Evolutionary conservation across 2,329 filamentous ascomycete genomes (phyloP), one percentile per base, ranked within the genome.

Genomic region (Talaromyces sp.): DNA sequence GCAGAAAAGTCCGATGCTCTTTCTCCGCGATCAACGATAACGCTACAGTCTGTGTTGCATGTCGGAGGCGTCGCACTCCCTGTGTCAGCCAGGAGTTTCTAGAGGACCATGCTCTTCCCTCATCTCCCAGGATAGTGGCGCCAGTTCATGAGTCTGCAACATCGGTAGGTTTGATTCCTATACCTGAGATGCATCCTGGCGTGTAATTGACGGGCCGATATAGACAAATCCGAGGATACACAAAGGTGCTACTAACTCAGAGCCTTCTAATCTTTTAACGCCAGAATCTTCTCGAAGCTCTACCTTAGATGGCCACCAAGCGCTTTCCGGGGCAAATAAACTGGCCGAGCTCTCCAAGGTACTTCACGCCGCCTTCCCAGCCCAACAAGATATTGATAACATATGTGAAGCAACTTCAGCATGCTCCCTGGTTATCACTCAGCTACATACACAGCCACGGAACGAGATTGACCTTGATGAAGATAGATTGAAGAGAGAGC

Each of bases 1-100:
- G 53, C 40, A 33, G 53, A 28, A 55, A 55, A 43, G 53, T 55
- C 39, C 43, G 40, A 37, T 55, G 53, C 19, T 55, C 53, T 25
- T 43, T 55, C 4, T 55, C 53, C 22, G 31, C 53, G 15, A 35
- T 25, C 7, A 19, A 43, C 3, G 53, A 55, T 15, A 35, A 55
- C 22, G 31, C 40, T 21, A 22, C 53, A 9, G 22, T 36, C 21
- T 55, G 40, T 9, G 40, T 46, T 43, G 53, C 53, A 6, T 55
- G 40, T 55, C 53, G 53, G 21, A 41, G 40, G n/a, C 40, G 53
- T 4, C 53, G 40, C 21, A 46, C 40, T 19, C 53, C 53, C 11
- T 55, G 53, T 46, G 31, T 55, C 31, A 31, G 43, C 43, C 53
- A 55, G 22, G 53, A 55, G 31, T 55, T 46, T 45, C 28, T 25